Evolutionary conservation across 192 early-diverging fungal species (phyloP).

Genomic region (Jimgerdemannia lactiflua): DNA sequence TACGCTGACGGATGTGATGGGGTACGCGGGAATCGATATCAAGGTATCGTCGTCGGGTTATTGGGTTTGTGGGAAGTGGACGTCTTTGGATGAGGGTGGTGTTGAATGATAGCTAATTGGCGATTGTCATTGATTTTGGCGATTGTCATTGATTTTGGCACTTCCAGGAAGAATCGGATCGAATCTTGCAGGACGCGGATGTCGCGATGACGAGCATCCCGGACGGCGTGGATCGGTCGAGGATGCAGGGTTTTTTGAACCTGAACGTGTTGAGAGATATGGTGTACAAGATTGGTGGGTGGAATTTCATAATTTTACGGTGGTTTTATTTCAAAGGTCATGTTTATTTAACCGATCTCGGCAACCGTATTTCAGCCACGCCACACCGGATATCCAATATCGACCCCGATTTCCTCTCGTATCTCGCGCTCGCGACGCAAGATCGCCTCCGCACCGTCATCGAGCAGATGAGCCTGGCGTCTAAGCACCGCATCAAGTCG

Average conservation of each 20-base stretch:
- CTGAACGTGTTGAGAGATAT: slow-evolving; percentile 22
- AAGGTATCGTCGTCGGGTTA: slow-evolving; percentile 30
- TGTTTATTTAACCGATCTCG: background rate
- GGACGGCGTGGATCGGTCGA: slow-evolving; percentile 34
- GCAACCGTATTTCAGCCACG: slow-evolving; percentile 18
- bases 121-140: background rate
- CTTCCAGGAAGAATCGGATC: slow-evolving; percentile 31
- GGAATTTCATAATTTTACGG: no score
- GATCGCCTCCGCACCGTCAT: slow-evolving; percentile 59
- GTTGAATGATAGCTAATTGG: no score
- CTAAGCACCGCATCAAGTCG: slow-evolving; percentile 65
- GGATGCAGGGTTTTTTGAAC: slow-evolving; percentile 51
- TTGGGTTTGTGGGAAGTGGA: background rate
- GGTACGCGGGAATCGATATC: slow-evolving; percentile 75
- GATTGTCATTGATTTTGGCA: background rate
- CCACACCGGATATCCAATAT: slow-evolving; percentile 37
- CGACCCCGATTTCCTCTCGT: slow-evolving; percentile 56
- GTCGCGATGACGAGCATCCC: slow-evolving; percentile 1
- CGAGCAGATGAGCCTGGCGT: slow-evolving; percentile 67
- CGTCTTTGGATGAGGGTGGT: no score
- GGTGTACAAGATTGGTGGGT: slow-evolving; percentile 41
- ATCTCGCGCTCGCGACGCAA: slow-evolving; percentile 67
- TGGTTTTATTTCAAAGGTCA: background rate
- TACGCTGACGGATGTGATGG: slow-evolving; percentile 72
- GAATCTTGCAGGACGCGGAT: slow-evolving; percentile 32